Base-by-base conservation (phyloP, 2,329 filamentous ascomycete genomes). In the Fusarium metavorans region DNA sequence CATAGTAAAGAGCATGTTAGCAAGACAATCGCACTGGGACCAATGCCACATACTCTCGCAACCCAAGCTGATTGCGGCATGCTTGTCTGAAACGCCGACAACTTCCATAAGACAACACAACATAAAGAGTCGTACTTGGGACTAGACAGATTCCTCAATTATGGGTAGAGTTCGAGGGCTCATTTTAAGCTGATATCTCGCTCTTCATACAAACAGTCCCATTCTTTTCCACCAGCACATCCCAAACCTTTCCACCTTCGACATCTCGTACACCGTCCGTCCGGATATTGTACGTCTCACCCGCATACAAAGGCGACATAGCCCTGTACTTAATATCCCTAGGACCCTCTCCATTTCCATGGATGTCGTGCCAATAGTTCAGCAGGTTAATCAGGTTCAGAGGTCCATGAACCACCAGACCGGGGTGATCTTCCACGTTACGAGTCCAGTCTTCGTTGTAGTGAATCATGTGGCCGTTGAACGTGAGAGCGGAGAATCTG, bases 381-480 rank as follows among this genome's bases (percentile, higher is more conserved):
- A 96, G 83, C 78, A 97, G 89, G 43, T 92, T 88, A 13, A 94
- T 92, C 27, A 96, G 86, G 37, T 92, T 93, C 70, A 97, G 83
- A 2, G 95, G 94, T 0, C 94, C 95, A 76, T 97, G 95, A 34
- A 97, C 94, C 13, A 97, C 89, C 6, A 93, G 82, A 18, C 91
- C 88, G 0, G 89, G 88, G 77, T 97, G 93, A 0, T 92, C 91
- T 81, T 97, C 92, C 9, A 92, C 85, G 6, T 87, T 84, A 6
- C 85, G 85, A 16, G 90, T 90, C 85, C 93, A 96, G 14, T 86
- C 79, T 27, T 89, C 87, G 78, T 95, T 93, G 76, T 96, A 92
- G 81, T 97, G 95, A 64, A 97, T 97, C 74, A 91, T 92, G 82
- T 97, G 95, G 0, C 91, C 94, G 80, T 97, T 97, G 85, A 95